These are phyloP conservation scores for Echinosophora koreensis DNA, from an alignment of 306 rosid genomes.

Conservation along the genomic window DNA sequence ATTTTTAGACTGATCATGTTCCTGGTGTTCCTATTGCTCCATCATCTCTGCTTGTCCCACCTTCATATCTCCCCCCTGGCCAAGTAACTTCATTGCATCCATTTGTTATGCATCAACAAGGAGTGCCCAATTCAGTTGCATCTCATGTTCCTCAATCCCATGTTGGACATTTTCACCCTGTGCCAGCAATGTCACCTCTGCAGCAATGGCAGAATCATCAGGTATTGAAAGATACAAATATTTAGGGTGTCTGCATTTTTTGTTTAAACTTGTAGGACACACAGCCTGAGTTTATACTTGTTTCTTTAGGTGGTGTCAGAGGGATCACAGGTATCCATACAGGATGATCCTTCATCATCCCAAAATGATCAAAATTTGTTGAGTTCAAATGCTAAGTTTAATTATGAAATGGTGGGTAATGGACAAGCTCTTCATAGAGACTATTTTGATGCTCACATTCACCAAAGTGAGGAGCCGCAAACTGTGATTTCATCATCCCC, in stretches of 20 bases:
- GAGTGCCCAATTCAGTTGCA: constrained; percentile 75
- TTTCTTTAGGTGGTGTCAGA: constrained; percentile 68
- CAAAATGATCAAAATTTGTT: constrained; percentile 70
- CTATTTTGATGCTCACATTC: constrained; percentile 64
- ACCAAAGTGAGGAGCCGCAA: constrained; percentile 63
- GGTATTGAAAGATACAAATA: constrained; percentile 55
- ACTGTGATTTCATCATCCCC: constrained; percentile 65
- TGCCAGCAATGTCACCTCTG: constrained; percentile 73
- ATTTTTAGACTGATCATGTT: constrained; percentile 69
- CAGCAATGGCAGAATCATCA: constrained; percentile 94
- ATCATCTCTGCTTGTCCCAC: constrained; percentile 83
- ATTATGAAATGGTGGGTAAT: constrained; percentile 76
- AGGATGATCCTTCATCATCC: constrained; percentile 66
- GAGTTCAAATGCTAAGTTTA: constrained; percentile 67
- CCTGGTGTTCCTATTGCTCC: constrained; percentile 78
- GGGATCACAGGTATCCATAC: constrained; percentile 62
- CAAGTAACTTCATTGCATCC: constrained; percentile 89
- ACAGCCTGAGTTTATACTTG: constrained; percentile 35
- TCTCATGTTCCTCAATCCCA: constrained; percentile 83
- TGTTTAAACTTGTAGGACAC: background rate
- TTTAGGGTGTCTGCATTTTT: constrained; percentile 13
- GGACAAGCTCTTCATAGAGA: constrained; percentile 74
- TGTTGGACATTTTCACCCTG: constrained; percentile 80
- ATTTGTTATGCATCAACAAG: constrained; percentile 91
- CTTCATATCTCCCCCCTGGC: constrained; percentile 90